phyloP scores from a whole-genome alignment of 768 basidiomycete genomes.

The Leccinum imitatum region DNA sequence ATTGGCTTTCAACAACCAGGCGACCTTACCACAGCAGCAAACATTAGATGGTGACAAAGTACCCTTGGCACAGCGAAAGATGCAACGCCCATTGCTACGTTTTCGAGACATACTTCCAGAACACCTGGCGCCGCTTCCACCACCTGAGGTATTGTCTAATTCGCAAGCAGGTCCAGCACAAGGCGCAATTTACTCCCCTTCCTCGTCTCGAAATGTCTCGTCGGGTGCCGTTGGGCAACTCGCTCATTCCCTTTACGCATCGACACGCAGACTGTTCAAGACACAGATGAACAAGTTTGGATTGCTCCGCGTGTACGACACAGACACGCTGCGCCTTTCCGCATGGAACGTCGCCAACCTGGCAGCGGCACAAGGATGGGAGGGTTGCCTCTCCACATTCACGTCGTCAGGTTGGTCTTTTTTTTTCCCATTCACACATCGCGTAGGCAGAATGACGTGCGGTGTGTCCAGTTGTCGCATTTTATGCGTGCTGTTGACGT shows the following conservation, averaged over 20 bases:
- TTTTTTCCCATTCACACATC: too few relatives aligned
- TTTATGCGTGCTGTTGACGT: neutral
- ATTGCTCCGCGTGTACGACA: neutral
- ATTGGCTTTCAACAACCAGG: neutral
- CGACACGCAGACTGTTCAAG: neutral
- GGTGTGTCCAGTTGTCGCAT: constrained; percentile 40
- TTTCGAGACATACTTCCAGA: neutral
- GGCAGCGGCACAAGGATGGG: constrained; percentile 77
- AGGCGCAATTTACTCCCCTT: neutral
- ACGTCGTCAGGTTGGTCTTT: too few relatives aligned
- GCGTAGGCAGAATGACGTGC: constrained; percentile 64
- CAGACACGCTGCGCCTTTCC: constrained; percentile 55
- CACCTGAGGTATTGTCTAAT: neutral
- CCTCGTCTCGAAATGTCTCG: neutral
- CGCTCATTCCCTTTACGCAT: neutral
- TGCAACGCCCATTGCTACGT: neutral
- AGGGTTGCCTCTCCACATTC: constrained; percentile 19
- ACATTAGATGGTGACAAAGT: neutral
- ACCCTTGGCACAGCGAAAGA: neutral
- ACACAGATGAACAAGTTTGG: neutral
- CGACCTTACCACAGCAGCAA: neutral
- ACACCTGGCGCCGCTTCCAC: neutral
- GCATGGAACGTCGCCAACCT: constrained; percentile 84
- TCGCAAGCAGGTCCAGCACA: neutral
- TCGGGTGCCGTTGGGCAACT: neutral